phyloP scores from a whole-genome alignment of 2,329 filamentous ascomycete genomes.

The Xylaria sp. region DNA sequence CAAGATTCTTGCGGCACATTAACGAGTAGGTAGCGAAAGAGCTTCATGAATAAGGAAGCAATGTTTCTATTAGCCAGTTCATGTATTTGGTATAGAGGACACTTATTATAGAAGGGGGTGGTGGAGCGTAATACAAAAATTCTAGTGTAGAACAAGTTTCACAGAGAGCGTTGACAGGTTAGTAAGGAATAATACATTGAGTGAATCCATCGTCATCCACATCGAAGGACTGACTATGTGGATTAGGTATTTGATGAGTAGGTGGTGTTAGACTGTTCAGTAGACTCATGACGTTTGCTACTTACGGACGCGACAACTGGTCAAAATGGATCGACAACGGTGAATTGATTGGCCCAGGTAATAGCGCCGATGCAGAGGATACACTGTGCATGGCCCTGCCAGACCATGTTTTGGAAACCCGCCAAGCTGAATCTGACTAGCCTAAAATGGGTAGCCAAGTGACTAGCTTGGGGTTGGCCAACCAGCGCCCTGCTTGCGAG shows the following conservation, averaged over 20 bases:
- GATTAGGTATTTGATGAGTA: too few species aligned
- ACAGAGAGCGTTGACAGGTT: too few species aligned
- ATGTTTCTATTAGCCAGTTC: neutral
- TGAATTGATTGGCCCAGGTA: conserved; percentile 12
- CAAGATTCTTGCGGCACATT: conserved; percentile 31
- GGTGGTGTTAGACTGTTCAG: neutral
- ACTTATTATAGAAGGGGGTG: too few species aligned
- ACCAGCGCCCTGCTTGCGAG: conserved; percentile 1
- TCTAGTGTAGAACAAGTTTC: too few species aligned
- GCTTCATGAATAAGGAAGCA: neutral
- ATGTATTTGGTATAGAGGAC: neutral
- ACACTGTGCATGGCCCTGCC: conserved; percentile 3
- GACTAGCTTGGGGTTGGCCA: neutral
- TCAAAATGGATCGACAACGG: neutral
- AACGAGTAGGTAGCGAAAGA: neutral
- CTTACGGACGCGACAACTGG: conserved; percentile 11
- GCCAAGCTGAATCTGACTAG: conserved; percentile 8
- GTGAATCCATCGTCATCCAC: too few species aligned
- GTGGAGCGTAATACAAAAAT: too few species aligned
- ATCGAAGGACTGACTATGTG: too few species aligned
- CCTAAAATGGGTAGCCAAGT: conserved; percentile 1
- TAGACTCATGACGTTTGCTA: neutral
- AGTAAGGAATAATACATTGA: too few species aligned
- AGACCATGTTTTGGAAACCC: neutral
- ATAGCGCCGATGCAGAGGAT: conserved; percentile 1